A percentile compares a stretch with the other conserved stretches of the same genome.
phyloP scores from a whole-genome alignment of 1,139 yeast genomes.

The Candida sp. region DNA sequence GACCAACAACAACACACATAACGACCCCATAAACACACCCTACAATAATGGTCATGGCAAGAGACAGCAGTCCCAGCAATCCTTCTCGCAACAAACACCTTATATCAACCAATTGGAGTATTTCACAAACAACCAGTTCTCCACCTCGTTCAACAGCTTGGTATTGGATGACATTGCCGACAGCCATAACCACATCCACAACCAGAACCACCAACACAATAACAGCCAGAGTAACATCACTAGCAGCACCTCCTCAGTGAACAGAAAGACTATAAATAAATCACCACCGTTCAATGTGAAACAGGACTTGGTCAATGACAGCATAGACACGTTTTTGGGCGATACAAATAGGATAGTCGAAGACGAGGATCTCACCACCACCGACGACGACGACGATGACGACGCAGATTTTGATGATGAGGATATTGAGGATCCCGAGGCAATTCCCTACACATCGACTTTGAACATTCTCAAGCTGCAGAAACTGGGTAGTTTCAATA shows the following conservation, averaged over 20 bases:
- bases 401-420: constrained; percentile 10
- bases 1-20: not conserved
- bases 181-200: not conserved
- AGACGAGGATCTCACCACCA: constrained; percentile 12
- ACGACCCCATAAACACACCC: constrained; percentile 6
- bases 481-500: not conserved
- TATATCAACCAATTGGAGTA: constrained; percentile 30
- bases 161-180: constrained; percentile 38
- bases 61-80: not conserved
- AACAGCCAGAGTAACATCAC: not conserved
- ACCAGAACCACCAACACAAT: not conserved
- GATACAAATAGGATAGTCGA: constrained; percentile 15
- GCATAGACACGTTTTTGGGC: constrained; percentile 25
- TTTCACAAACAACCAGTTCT: constrained; percentile 45
- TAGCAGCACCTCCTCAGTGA: not conserved
- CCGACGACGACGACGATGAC: constrained; percentile 11
- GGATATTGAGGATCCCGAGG: constrained; percentile 7
- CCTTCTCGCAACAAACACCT: constrained; percentile 12
- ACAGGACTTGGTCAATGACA: constrained; percentile 30
- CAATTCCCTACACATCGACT: constrained; percentile 7
- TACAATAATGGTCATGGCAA: constrained; percentile 2
- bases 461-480: constrained; percentile 1
- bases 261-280: constrained; percentile 31
- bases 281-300: constrained; percentile 51
- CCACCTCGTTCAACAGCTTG: constrained; percentile 49